Evolutionary conservation across 176 grass and related monocot genomes (phyloP).

Genomic region (Melocanna baccifera): DNA sequence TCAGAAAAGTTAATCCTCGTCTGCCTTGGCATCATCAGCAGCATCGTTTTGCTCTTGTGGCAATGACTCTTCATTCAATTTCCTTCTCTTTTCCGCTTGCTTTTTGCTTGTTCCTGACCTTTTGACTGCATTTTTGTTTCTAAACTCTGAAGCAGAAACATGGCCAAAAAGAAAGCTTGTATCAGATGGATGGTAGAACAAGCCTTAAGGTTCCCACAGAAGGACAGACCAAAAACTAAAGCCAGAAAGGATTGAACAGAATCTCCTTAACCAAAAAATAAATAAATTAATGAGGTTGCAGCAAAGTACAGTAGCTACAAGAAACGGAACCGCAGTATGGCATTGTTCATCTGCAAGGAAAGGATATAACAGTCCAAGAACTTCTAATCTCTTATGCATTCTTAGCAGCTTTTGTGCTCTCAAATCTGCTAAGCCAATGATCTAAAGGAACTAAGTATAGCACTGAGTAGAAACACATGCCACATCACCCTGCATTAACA

Average conservation of each 20-base stretch:
- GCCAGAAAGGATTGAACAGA: not conserved
- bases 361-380: not conserved
- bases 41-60: conserved; percentile 19
- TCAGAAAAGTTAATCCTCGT: not conserved
- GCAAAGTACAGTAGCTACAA: not conserved
- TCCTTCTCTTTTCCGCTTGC: conserved; percentile 63
- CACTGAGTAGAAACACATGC: not conserved
- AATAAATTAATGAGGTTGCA: not conserved
- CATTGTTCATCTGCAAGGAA: not conserved
- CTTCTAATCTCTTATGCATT: not conserved
- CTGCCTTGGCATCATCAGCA: conserved; percentile 2
- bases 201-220: not conserved
- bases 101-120: conserved; percentile 45
- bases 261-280: not conserved
- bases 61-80: conserved; percentile 32
- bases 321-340: not conserved
- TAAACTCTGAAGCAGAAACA: conserved; percentile 50
- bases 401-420: not conserved
- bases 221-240: too few relatives aligned
- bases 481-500: not conserved
- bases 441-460: not conserved
- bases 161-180: not conserved
- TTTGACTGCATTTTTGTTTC: conserved; percentile 54
- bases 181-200: not conserved
- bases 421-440: not conserved